phyloP scores from a whole-genome alignment of 176 grass and related monocot species.

The Saccharum officinarum region DNA sequence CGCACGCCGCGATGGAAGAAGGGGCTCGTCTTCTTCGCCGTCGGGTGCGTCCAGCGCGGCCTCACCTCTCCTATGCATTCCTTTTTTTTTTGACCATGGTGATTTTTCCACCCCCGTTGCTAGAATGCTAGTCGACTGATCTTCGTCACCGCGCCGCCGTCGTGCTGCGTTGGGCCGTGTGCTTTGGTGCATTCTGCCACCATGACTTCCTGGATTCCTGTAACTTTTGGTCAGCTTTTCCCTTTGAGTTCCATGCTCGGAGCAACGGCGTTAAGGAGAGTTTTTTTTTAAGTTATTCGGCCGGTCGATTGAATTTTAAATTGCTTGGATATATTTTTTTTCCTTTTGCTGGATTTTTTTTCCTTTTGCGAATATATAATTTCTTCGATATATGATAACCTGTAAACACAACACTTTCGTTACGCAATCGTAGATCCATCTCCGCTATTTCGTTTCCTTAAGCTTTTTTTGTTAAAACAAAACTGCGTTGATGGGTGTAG shows the following conservation, averaged over 20 bases:
- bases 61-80: background rate
- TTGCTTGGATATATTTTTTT: background rate
- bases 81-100: background rate
- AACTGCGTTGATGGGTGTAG: background rate
- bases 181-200: background rate
- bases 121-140: background rate
- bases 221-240: background rate
- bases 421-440: background rate
- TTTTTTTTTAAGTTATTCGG: background rate
- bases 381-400: background rate
- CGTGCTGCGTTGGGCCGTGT: background rate
- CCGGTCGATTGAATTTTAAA: background rate
- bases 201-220: background rate
- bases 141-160: background rate
- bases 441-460: background rate
- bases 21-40: constrained; percentile 53
- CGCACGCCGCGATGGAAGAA: constrained; percentile 46
- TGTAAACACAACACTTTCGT: background rate
- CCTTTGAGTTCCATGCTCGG: background rate
- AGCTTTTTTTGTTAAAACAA: background rate
- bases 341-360: background rate
- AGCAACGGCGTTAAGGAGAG: background rate
- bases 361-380: background rate
- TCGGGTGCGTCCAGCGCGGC: constrained; percentile 51
- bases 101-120: background rate